Base-by-base conservation (phyloP, 2,329 filamentous ascomycete genomes). In the Westerdykella aurantiaca region DNA sequence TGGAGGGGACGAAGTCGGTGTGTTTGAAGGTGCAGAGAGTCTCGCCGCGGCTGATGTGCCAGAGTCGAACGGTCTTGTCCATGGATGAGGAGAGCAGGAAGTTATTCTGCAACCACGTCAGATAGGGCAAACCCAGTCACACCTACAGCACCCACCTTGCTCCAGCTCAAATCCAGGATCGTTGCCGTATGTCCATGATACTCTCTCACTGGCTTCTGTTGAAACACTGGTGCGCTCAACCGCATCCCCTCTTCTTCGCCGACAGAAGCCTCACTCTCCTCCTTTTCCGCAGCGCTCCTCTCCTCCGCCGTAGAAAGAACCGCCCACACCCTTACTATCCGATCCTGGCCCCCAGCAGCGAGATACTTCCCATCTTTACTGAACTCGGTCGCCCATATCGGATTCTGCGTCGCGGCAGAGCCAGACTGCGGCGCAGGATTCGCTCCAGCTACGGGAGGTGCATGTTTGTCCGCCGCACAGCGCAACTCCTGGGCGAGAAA, bases 21-120 rank as follows among this genome's bases (percentile, higher is more conserved):
- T 97, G 93, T 57, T 90, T 88, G 71, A 97, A 98, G 2, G 86
- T 89, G 67, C 89, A 95, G 0, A 98, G 74, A 58, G 89, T 96
- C 59, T 97, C 90, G 3, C 77, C 69, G 41, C 91, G 78, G 61
- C 81, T 91, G 49, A 93, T 77, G 67, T 98, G 93, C 91, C 93
- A 98, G 38, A 98, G 69, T 12, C 88, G 80, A 11, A 98, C 93
- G 0, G 90, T 95, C 72, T 96, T 96, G 65, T 98, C 93, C 89
- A 97, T 96, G 0, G 90, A 95, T 0, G 90, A 94, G 3, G 91
- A 96, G 13, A 98, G 75, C 22, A 98, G 69, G 56, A 98, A 98
- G 65, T 95, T 95, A 69, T 98, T 98, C 75, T 79, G 35, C 9
- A 33, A 14, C 25, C 25, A 35, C 6, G 14, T 35, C 14, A 49